Conservation (phyloP, 2,329 filamentous ascomycete species). For the Sodiomyces alkalinus region DNA sequence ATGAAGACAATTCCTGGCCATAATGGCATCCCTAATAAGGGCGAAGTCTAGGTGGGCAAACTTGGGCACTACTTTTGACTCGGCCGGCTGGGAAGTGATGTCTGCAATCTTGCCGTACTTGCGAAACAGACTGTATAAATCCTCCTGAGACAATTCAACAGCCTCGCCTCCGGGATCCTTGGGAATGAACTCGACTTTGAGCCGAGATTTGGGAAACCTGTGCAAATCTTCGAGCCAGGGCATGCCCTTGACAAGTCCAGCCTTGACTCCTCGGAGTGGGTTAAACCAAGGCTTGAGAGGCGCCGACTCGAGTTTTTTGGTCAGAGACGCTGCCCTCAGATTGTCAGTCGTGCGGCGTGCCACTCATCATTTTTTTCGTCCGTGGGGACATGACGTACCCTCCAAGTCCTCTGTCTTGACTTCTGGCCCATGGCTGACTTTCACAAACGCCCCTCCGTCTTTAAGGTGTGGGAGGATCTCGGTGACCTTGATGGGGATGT, state of each 20-base stretch:
- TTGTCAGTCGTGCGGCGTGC: constrained; percentile 7
- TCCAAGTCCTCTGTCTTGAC: constrained; percentile 26
- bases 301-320: constrained; percentile 47
- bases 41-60: constrained; percentile 71
- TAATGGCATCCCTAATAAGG: constrained; percentile 58
- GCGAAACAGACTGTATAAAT: constrained; percentile 73
- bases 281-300: constrained; percentile 84
- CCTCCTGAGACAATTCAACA: constrained; percentile 72
- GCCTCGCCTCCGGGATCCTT: constrained; percentile 53
- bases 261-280: constrained; percentile 56
- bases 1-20: constrained; percentile 87
- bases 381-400: constrained; percentile 12
- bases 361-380: not conserved
- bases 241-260: constrained; percentile 61
- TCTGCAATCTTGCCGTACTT: constrained; percentile 83
- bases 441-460: constrained; percentile 88
- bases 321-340: constrained; percentile 35
- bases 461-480: constrained; percentile 75
- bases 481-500: constrained; percentile 52
- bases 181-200: constrained; percentile 77
- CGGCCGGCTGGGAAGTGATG: constrained; percentile 66
- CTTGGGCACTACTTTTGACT: constrained; percentile 71
- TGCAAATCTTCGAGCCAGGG: constrained; percentile 93
- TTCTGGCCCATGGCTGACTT: constrained; percentile 44
- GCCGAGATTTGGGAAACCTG: constrained; percentile 57